Conservation (phyloP, 768 basidiomycete genomes). For the Phlebiopsis flavidoalba region DNA sequence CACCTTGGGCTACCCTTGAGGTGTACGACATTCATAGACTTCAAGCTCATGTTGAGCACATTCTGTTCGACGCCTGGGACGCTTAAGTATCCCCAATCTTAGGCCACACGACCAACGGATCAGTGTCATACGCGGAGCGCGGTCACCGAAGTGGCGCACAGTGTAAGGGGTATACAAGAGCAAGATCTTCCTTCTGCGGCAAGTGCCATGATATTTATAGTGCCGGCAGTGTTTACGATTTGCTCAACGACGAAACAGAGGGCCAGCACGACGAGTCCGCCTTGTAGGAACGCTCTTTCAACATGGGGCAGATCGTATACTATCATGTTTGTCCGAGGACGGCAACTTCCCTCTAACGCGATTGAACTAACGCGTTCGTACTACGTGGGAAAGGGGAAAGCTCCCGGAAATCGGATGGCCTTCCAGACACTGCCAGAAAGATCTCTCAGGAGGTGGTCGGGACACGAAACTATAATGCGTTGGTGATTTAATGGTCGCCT, state of each 20-base stretch:
- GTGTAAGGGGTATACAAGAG: slow-evolving; percentile 82
- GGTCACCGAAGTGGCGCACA: slow-evolving; percentile 55
- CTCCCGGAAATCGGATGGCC: slow-evolving; percentile 80
- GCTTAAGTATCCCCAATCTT: slow-evolving; percentile 52
- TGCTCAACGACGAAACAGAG: slow-evolving; percentile 32
- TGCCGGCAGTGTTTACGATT: neutral
- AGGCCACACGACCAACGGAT: slow-evolving; percentile 39
- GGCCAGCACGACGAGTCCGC: slow-evolving; percentile 58
- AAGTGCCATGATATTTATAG: slow-evolving; percentile 26
- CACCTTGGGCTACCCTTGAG: slow-evolving; percentile 50
- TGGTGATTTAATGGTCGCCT: slow-evolving; percentile 80
- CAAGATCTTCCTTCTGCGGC: slow-evolving; percentile 88
- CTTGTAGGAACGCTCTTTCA: slow-evolving; percentile 80
- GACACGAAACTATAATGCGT: no score
- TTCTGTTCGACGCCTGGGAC: slow-evolving; percentile 51
- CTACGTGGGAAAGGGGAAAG: slow-evolving; percentile 68
- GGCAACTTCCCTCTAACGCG: slow-evolving; percentile 88
- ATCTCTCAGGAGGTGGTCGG: slow-evolving; percentile 64
- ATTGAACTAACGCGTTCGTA: slow-evolving; percentile 84
- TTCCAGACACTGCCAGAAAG: slow-evolving; percentile 64
- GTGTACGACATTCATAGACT: slow-evolving; percentile 63
- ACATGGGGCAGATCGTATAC: slow-evolving; percentile 95
- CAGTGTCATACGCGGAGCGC: slow-evolving; percentile 44
- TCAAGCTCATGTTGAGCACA: slow-evolving; percentile 58
- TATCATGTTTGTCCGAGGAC: slow-evolving; percentile 73